Evolutionary conservation across 257 asterid genomes (phyloP), one percentile per base, ranked within the genome.

Genomic region (Verbena officinalis): DNA sequence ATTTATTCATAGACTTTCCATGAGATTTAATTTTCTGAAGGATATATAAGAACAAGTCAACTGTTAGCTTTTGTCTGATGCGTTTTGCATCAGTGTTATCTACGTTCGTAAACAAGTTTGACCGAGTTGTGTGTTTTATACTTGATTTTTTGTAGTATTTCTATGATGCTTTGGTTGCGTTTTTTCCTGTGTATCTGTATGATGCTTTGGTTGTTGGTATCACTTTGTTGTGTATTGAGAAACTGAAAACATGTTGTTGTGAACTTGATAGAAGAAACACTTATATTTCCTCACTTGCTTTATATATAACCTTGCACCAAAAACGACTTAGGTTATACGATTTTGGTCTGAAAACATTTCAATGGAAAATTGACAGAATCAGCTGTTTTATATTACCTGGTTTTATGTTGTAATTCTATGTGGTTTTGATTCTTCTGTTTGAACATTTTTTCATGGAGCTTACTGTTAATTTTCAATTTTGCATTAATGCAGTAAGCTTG

Each of bases 401-500:
- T 9, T 36, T 36, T 36, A 5, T 4, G 40, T 7, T 36, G 4
- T 4, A 4, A 1, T 36, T 5, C 7, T 36, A 9, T 7, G 7
- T 36, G 10, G 7, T 10, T 15, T 22, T 52, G 24, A 22, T 14
- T 8, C n/a, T 4, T 11, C 13, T 48, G 30, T 22, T 7, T 9
- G 15, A 14, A 16, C 31, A 10, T 54, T 36, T 4, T 51, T 9
- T 23, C 38, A 16, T 33, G 45, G 31, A 43, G n/a, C 22, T 55
- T 64, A 11, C 22, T 4, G 13, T 1, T 0, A 2, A 3, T 49
- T 57, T 23, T 38, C 76, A 24, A 44, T 55, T 31, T 9, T 57
- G 5, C 70, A 67, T 39, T 68, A 27, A 4, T 45, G 22, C 55
- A 55, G 20, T 22, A 88, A 94, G 84, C 86, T 88, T 78, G 84